These are phyloP conservation scores for Penicillium roqueforti DNA, from an alignment of 495 filamentous ascomycete genomes.

Conservation along the genomic window DNA sequence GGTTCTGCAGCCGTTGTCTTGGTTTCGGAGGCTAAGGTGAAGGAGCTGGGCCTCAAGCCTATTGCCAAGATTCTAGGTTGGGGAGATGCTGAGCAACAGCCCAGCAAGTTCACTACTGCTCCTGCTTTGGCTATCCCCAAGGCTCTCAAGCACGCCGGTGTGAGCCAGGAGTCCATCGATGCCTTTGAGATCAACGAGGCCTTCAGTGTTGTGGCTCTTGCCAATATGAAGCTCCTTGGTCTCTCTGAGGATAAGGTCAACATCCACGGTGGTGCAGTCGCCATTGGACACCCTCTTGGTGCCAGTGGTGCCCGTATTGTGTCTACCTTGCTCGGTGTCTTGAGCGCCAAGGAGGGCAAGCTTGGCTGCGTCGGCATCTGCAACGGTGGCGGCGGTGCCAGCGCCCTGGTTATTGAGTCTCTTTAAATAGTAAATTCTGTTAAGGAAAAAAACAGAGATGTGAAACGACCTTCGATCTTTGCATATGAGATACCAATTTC, in stretches of 20 bases:
- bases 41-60: constrained; percentile 82
- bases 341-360: constrained; percentile 87
- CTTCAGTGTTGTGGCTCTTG: constrained; percentile 92
- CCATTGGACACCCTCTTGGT: constrained; percentile 91
- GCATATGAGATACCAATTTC: constrained; percentile 13
- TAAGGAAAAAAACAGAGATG: constrained; percentile 28
- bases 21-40: constrained; percentile 82
- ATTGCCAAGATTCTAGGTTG: constrained; percentile 94
- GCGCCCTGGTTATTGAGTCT: constrained; percentile 80
- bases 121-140: constrained; percentile 95
- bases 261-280: constrained; percentile 90
- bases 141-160: constrained; percentile 84
- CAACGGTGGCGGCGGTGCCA: constrained; percentile 95
- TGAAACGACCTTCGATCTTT: constrained; percentile 20
- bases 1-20: constrained; percentile 87
- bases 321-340: constrained; percentile 82
- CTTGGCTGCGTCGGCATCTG: constrained; percentile 93
- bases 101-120: constrained; percentile 91
- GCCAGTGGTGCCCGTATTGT: constrained; percentile 90
- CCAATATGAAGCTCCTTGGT: constrained; percentile 86
- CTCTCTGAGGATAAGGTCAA: constrained; percentile 86
- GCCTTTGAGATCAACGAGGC: constrained; percentile 99
- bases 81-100: constrained; percentile 87
- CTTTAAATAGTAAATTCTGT: constrained; percentile 26
- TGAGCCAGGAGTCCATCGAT: constrained; percentile 71